Evolutionary conservation across 2,329 filamentous ascomycete genomes (phyloP), one percentile per base, ranked within the genome.

Genomic region (Xylariaceae sp.): DNA sequence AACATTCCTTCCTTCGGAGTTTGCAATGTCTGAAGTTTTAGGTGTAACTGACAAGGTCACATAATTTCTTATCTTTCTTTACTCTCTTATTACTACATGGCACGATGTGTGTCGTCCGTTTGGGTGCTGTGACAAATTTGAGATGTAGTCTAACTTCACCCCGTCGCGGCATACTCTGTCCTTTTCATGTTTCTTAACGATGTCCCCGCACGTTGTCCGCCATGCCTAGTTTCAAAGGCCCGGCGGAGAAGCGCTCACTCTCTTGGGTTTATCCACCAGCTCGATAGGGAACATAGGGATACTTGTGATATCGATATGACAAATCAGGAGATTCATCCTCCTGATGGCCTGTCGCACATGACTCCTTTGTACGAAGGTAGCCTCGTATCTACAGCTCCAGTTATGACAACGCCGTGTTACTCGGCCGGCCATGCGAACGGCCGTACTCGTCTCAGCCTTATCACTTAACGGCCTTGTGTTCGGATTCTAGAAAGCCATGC

Each of bases 361-460:
- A 33, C 37, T 49, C 24, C 19, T 19, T 19, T 53, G 37, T 34
- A 19, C 44, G 16, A 58, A 39, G 37, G 31, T 11, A 23, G n/a
- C 21, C 48, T 9, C 11, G 33, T 33, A 26, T 39, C 40, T 39
- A 6, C 29, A 36, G n/a, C n/a, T n/a, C n/a, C n/a, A n/a, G n/a
- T n/a, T n/a, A n/a, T n/a, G n/a, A n/a, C n/a, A n/a, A 45, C 29
- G 29, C 41, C 28, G 48, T 60, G 57, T 60, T 29, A 54, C 50
- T n/a, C 37, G 34, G 28, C 43, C 40, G 33, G 51, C 51, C 4
- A 28, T 41, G 41, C 19, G 23, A 21, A 48, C 43, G 33, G 33
- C 45, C 26, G 47, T 23, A 47, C n/a, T 24, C 49, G 40, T 49
- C 33, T 51, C 49, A 51, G 49, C 58, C 49, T 57, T 57, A 57